Evolutionary conservation across 1,284 basidiomycete species (phyloP).

Genomic region (Ceratobasidium sp.): DNA sequence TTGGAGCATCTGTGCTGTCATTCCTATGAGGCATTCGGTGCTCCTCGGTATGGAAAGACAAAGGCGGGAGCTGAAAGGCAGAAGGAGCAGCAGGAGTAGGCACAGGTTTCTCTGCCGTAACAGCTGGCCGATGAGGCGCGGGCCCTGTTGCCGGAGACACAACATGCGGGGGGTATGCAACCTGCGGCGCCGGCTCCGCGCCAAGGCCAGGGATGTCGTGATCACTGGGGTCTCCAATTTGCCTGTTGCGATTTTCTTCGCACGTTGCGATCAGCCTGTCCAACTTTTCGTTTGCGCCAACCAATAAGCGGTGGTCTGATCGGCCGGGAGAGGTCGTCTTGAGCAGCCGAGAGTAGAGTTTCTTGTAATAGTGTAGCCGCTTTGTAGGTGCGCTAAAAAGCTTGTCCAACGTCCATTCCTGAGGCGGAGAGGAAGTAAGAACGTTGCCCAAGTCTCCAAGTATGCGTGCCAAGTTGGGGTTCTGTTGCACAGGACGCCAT

Average conservation of each 20-base stretch:
- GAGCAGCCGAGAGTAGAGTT: conserved; percentile 87
- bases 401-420: conserved; percentile 84
- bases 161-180: not conserved
- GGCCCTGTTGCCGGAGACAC: conserved; percentile 11
- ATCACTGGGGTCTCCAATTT: conserved; percentile 34
- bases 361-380: conserved; percentile 92
- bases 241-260: conserved; percentile 63
- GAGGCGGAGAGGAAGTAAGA: conserved; percentile 69
- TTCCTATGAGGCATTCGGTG: conserved; percentile 12
- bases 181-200: conserved; percentile 1
- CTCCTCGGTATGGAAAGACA: conserved; percentile 26
- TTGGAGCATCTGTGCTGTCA: conserved; percentile 33
- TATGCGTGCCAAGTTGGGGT: conserved; percentile 76
- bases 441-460: conserved; percentile 76
- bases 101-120: conserved; percentile 12
- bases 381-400: conserved; percentile 89
- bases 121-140: not conserved
- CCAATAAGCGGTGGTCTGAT: conserved; percentile 87
- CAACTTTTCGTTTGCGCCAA: conserved; percentile 84
- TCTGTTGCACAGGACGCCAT: conserved; percentile 83
- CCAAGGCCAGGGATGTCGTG: conserved; percentile 31
- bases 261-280: conserved; percentile 78
- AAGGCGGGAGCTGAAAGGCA: conserved; percentile 34
- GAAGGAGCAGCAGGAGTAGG: conserved; percentile 6
- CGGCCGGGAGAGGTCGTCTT: conserved; percentile 90